These are phyloP conservation scores for Avicennia marina DNA, from an alignment of 257 asterid species.

Conservation along the genomic window DNA sequence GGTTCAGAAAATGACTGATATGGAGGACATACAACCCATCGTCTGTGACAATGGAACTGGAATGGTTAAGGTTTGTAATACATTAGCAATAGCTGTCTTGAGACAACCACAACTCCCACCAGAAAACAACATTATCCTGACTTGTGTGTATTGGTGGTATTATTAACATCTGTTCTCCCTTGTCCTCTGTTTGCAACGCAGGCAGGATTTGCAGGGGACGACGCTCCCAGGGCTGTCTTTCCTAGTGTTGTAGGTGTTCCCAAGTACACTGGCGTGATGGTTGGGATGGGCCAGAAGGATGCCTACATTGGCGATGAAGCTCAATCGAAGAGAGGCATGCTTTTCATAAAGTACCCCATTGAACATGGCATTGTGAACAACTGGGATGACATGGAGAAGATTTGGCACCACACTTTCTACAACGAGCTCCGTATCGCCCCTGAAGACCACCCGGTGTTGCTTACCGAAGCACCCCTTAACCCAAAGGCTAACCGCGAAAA, in stretches of 20 bases:
- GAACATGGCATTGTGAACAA: slow-evolving; percentile 47
- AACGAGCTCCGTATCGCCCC: slow-evolving; percentile 43
- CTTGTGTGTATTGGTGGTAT: no score
- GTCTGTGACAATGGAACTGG: no score
- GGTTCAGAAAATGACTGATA: slow-evolving; percentile 33
- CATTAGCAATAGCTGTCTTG: no score
- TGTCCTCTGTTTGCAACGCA: slow-evolving; percentile 9
- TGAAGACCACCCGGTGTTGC: slow-evolving; percentile 43
- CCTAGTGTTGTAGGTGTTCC: slow-evolving; percentile 42
- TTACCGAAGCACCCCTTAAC: slow-evolving; percentile 46
- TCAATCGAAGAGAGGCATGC: slow-evolving; percentile 37
- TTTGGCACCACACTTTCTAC: no score
- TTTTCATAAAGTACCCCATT: slow-evolving; percentile 37
- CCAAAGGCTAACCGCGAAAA: slow-evolving; percentile 45
- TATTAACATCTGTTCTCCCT: no score
- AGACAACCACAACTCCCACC: not conserved
- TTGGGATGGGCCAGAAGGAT: slow-evolving; percentile 40
- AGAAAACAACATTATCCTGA: no score
- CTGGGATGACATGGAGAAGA: slow-evolving; percentile 54
- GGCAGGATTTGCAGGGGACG: slow-evolving; percentile 53
- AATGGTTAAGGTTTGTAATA: slow-evolving; percentile 30
- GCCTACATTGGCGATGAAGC: slow-evolving; percentile 41
- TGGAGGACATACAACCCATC: slow-evolving; percentile 33
- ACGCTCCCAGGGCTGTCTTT: slow-evolving; percentile 45
- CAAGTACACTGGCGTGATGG: slow-evolving; percentile 35